These are phyloP conservation scores for Eremothecium gossypii DNA, from an alignment of 1,139 yeast species.

Conservation along the genomic window DNA sequence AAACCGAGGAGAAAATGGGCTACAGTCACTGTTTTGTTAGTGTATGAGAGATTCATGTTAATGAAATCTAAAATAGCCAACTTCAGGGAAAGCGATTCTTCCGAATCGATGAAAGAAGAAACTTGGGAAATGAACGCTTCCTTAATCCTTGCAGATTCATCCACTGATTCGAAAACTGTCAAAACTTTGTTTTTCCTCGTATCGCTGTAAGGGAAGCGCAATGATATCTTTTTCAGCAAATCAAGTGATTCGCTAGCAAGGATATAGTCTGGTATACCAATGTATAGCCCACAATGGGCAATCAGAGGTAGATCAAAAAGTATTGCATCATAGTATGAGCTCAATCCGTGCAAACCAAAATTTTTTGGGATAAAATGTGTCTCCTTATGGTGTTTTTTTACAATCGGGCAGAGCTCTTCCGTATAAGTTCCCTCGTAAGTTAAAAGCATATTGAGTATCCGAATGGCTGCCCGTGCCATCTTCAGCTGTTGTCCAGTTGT, in stretches of 20 bases:
- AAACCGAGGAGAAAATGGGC: constrained; percentile 77
- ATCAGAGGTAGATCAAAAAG: constrained; percentile 59
- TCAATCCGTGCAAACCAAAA: constrained; percentile 53
- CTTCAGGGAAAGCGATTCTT: constrained; percentile 40
- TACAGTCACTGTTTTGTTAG: constrained; percentile 38
- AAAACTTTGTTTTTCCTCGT: constrained; percentile 51
- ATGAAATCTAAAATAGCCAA: constrained; percentile 51
- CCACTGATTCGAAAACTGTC: constrained; percentile 62
- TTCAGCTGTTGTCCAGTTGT: constrained; percentile 30
- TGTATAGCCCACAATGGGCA: constrained; percentile 59
- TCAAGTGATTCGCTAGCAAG: constrained; percentile 47
- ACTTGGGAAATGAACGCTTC: constrained; percentile 67
- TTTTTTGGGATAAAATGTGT: constrained; percentile 39
- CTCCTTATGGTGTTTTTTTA: constrained; percentile 29
- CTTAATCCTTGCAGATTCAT: constrained; percentile 59
- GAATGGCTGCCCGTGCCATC: constrained; percentile 34
- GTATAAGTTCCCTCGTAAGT: constrained; percentile 45
- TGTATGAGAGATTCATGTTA: constrained; percentile 38
- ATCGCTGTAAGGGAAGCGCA: constrained; percentile 23
- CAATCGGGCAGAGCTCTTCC: constrained; percentile 41
- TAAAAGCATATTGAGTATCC: constrained; percentile 42
- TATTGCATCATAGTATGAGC: constrained; percentile 61
- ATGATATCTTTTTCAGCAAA: constrained; percentile 44
- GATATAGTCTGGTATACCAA: constrained; percentile 44
- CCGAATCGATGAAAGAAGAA: constrained; percentile 36